These are phyloP conservation scores for Trypanosoma mega DNA, from an alignment of 208 protist species.

Conservation along the genomic window DNA sequence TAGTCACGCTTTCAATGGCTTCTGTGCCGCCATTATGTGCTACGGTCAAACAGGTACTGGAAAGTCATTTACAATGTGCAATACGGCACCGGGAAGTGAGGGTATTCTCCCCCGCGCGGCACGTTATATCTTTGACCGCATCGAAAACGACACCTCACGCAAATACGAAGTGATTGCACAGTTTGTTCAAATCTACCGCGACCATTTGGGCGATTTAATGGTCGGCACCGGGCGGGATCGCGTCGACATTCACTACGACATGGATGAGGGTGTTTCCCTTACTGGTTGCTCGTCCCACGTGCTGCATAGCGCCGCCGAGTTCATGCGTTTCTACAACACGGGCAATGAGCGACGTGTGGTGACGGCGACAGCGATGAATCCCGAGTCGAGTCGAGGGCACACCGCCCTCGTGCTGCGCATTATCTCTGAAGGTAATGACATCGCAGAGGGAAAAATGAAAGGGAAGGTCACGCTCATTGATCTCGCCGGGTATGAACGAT, in stretches of 20 bases:
- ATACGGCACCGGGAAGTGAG: conserved; percentile 65
- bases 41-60: conserved; percentile 93
- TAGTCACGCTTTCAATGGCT: conserved; percentile 84
- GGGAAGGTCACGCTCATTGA: conserved; percentile 92
- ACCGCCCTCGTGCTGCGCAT: conserved; percentile 82
- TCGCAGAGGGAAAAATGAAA: conserved; percentile 39
- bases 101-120: conserved; percentile 88
- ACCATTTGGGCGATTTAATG: conserved; percentile 86
- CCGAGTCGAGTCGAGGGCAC: conserved; percentile 87
- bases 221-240: conserved; percentile 54
- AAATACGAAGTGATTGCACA: conserved; percentile 60
- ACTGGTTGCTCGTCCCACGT: conserved; percentile 65
- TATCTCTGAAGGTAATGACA: conserved; percentile 56
- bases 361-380: conserved; percentile 90
- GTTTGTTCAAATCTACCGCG: conserved; percentile 92
- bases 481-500: conserved; percentile 89
- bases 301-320: conserved; percentile 53
- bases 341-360: conserved; percentile 83
- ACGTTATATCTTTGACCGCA: conserved; percentile 66
- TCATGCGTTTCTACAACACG: conserved; percentile 82
- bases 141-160: conserved; percentile 23
- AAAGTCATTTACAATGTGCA: conserved; percentile 93
- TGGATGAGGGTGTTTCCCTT: conserved; percentile 67
- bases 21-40: conserved; percentile 88
- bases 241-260: conserved; percentile 78